phyloP scores from a whole-genome alignment of 2,329 filamentous ascomycete genomes.

The Ascosphaera apis region DNA sequence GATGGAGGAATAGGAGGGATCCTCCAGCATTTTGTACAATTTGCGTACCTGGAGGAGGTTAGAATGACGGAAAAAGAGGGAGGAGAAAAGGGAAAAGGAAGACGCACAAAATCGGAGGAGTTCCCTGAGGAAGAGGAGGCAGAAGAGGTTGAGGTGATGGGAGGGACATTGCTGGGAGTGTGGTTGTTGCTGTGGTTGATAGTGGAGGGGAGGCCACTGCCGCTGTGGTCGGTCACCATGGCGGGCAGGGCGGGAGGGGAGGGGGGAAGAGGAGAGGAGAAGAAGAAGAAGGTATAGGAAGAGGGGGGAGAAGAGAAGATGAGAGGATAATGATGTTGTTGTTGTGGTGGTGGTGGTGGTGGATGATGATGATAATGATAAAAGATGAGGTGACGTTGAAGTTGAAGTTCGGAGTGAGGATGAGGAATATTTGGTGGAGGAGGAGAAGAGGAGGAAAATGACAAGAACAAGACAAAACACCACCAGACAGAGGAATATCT shows the following conservation, averaged over 20 bases:
- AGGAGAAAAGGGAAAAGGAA: conserved; percentile 3
- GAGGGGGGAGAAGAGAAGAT: conserved; percentile 2
- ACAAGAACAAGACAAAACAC: no score
- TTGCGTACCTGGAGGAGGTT: conserved; percentile 55
- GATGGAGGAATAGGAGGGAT: conserved; percentile 73
- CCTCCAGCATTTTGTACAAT: conserved; percentile 96
- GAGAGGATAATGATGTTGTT: background rate
- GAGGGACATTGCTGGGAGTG: background rate
- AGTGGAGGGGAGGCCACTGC: no score
- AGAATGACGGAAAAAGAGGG: conserved; percentile 11
- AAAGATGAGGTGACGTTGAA: background rate
- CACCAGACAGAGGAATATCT: no score
- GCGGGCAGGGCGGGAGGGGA: background rate
- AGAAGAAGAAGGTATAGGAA: background rate
- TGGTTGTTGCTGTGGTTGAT: background rate
- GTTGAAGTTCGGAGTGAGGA: conserved; percentile 3
- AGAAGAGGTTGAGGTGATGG: background rate
- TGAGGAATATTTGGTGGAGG: conserved; percentile 3
- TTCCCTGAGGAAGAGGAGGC: conserved; percentile 36
- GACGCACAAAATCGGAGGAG: conserved; percentile 85
- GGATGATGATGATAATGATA: background rate
- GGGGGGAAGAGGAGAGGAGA: background rate
- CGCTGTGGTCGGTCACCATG: conserved; percentile 4
- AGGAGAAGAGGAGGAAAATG: conserved; percentile 3
- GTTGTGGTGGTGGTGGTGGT: background rate